These are phyloP conservation scores for Hemisphaericaspora xylofermentans DNA, from an alignment of 1,139 yeast species.

Conservation along the genomic window DNA sequence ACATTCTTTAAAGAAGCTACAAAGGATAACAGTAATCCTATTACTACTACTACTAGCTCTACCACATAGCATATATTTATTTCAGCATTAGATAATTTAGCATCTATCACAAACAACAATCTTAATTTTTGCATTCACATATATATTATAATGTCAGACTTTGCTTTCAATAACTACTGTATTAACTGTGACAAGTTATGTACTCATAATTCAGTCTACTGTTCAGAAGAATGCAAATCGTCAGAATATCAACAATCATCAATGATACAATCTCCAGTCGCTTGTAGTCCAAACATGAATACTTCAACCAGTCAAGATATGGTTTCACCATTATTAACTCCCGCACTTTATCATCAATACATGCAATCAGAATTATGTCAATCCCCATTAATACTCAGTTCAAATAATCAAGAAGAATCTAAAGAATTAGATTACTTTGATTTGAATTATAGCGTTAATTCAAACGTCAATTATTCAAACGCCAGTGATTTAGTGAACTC, in stretches of 20 bases:
- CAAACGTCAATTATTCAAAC: slow-evolving; percentile 19
- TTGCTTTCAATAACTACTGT: slow-evolving; percentile 67
- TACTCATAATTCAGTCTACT: slow-evolving; percentile 51
- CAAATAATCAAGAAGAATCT: slow-evolving; percentile 7
- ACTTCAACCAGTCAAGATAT: slow-evolving; percentile 14
- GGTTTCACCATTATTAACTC: slow-evolving; percentile 40
- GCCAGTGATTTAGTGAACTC: slow-evolving; percentile 20
- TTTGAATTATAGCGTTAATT: slow-evolving; percentile 33
- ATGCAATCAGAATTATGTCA: slow-evolving; percentile 18
- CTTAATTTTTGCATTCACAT: not conserved
- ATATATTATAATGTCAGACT: slow-evolving; percentile 27
- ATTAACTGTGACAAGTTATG: slow-evolving; percentile 65
- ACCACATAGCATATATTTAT: not conserved
- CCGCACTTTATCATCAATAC: slow-evolving; percentile 31
- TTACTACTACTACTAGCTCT: not conserved
- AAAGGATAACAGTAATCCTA: not conserved
- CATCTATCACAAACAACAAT: not conserved
- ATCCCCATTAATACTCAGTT: slow-evolving; percentile 22
- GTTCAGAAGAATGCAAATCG: slow-evolving; percentile 56
- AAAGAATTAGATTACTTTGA: slow-evolving; percentile 33
- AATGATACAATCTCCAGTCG: slow-evolving; percentile 7
- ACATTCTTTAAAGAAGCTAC: not conserved
- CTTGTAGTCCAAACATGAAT: slow-evolving; percentile 2
- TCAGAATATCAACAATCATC: slow-evolving; percentile 32
- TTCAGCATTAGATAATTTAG: not conserved